These are phyloP conservation scores for Eucalyptus cladocalyx DNA, from an alignment of 345 rosid genomes.

Conservation along the genomic window DNA sequence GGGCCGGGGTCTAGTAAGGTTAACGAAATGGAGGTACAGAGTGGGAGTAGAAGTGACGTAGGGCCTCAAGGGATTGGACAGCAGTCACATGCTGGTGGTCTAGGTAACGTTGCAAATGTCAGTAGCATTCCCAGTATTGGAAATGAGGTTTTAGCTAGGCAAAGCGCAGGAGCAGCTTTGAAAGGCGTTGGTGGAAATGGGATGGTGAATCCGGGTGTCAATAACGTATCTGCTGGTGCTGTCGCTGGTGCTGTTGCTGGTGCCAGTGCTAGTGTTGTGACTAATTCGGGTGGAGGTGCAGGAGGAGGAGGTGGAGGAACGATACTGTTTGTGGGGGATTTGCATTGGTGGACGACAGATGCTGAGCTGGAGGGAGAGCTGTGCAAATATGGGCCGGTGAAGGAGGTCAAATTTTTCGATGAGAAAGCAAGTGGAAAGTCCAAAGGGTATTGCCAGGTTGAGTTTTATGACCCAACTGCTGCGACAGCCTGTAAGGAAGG, in stretches of 20 bases:
- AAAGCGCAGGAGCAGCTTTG: conserved; percentile 13
- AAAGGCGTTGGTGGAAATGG: conserved; percentile 17
- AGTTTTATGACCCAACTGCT: conserved; percentile 56
- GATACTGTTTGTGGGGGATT: conserved; percentile 65
- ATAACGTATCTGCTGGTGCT: conserved; percentile 9
- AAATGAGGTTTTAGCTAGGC: conserved; percentile 26
- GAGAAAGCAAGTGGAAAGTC: conserved; percentile 91
- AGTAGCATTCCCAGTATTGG: conserved; percentile 1
- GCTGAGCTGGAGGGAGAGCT: conserved; percentile 60
- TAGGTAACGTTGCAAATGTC: conserved; percentile 1
- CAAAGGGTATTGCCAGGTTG: conserved; percentile 84
- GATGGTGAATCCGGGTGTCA: conserved; percentile 6
- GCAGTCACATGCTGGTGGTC: background rate
- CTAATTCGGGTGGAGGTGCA: background rate
- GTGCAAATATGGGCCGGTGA: conserved; percentile 58
- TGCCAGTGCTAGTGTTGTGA: background rate
- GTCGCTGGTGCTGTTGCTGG: background rate
- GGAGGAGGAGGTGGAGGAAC: conserved; percentile 30
- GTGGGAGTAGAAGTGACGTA: conserved; percentile 2
- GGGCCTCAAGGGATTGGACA: conserved; percentile 4
- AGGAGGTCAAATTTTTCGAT: conserved; percentile 78
- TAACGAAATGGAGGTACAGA: conserved; percentile 23
- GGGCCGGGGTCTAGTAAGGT: conserved; percentile 20
- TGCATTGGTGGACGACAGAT: conserved; percentile 97
- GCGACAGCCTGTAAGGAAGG: conserved; percentile 71